Evolutionary conservation across 2,329 filamentous ascomycete genomes (phyloP).

Genomic region (Colletotrichum coccodes): DNA sequence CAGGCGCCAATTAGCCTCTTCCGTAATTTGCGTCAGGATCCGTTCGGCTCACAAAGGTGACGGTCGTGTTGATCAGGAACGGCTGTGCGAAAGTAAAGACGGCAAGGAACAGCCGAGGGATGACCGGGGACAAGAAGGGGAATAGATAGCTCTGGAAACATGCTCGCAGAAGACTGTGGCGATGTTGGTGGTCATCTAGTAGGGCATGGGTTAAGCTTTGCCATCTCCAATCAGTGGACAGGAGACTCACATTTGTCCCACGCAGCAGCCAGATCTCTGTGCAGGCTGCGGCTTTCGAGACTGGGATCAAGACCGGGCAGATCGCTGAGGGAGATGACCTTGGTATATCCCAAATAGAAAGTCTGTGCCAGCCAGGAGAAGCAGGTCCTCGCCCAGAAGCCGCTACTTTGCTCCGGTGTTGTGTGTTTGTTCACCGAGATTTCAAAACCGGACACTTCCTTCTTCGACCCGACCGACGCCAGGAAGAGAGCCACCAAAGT

Average conservation of each 20-base stretch:
- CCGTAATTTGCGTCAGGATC: slow-evolving; percentile 34
- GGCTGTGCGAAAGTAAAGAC: slow-evolving; percentile 43
- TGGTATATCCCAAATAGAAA: slow-evolving; percentile 7
- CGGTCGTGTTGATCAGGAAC: slow-evolving; percentile 40
- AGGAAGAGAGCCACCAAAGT: not conserved
- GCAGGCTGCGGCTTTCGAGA: not conserved
- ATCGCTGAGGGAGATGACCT: slow-evolving; percentile 9
- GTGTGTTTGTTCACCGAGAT: not conserved
- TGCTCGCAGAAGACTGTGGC: slow-evolving; percentile 30
- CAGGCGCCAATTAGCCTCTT: slow-evolving; percentile 42
- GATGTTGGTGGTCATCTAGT: slow-evolving; percentile 31
- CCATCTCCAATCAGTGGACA: too few species aligned
- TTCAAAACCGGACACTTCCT: not conserved
- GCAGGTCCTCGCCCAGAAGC: slow-evolving; percentile 23
- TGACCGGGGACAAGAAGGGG: slow-evolving; percentile 34
- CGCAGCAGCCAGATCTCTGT: not conserved
- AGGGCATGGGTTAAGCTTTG: not conserved
- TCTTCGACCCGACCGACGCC: slow-evolving; percentile 7
- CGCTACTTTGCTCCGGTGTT: slow-evolving; percentile 10
- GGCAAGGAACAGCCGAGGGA: slow-evolving; percentile 39
- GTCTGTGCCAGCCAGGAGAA: slow-evolving; percentile 19
- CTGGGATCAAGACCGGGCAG: slow-evolving; percentile 5
- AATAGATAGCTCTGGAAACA: slow-evolving; percentile 32
- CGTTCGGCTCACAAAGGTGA: slow-evolving; percentile 34
- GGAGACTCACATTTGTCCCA: slow-evolving; percentile 35